These are phyloP conservation scores for Saccharomycopsis guyanensis DNA, from an alignment of 805 yeast species.

Conservation along the genomic window DNA sequence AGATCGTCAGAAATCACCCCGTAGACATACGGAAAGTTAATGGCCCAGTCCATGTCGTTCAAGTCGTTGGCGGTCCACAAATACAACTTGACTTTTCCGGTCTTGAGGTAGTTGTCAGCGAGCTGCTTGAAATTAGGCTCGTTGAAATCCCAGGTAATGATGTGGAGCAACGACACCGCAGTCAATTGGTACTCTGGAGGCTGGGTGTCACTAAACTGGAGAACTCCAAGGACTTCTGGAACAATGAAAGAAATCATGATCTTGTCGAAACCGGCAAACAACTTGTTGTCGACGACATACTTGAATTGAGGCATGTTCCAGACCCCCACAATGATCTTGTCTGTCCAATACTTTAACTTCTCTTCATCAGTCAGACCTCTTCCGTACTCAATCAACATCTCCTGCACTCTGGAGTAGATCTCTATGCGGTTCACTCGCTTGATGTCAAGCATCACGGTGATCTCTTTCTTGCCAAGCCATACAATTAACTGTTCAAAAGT, in stretches of 20 bases:
- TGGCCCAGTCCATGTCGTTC: constrained; percentile 23
- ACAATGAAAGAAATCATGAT: constrained; percentile 28
- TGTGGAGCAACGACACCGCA: constrained; percentile 23
- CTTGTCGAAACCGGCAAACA: constrained; percentile 25
- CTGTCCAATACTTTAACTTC: constrained; percentile 27
- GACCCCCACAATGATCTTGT: constrained; percentile 31
- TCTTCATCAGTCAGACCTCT: constrained; percentile 1
- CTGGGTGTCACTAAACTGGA: constrained; percentile 21
- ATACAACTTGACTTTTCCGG: constrained; percentile 25
- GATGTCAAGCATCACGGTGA: constrained; percentile 59
- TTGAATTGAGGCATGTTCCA: constrained; percentile 30
- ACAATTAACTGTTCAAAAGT: constrained; percentile 26
- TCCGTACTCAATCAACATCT: constrained; percentile 20
- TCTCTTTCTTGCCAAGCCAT: constrained; percentile 46
- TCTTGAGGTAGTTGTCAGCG: constrained; percentile 1
- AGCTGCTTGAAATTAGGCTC: constrained; percentile 3
- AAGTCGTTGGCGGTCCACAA: constrained; percentile 32
- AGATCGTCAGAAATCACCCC: constrained; percentile 26
- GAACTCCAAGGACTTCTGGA: constrained; percentile 22
- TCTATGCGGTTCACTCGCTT: constrained; percentile 41
- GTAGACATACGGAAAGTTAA: constrained; percentile 19
- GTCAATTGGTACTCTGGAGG: constrained; percentile 15
- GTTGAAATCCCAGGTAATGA: constrained; percentile 20
- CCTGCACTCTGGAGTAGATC: constrained; percentile 28
- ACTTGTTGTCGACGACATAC: constrained; percentile 21